phyloP scores from a whole-genome alignment of 495 filamentous ascomycete genomes.

The Hyaloscypha bicolor region DNA sequence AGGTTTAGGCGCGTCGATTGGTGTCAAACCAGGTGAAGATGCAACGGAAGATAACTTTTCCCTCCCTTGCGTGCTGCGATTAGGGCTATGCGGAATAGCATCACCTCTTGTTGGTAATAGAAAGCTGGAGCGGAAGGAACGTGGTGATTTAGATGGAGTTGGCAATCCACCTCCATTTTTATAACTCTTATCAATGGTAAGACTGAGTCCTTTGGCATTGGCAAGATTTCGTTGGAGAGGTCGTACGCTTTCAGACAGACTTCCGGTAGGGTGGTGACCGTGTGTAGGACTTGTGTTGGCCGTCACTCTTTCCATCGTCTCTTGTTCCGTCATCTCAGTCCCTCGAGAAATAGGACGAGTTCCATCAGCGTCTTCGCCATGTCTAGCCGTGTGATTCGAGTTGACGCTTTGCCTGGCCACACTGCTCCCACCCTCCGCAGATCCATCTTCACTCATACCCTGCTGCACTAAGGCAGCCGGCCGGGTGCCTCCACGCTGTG shows the following conservation, averaged over 20 bases:
- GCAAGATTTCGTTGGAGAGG: constrained; percentile 63
- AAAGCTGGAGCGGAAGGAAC: constrained; percentile 72
- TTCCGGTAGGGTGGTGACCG: constrained; percentile 63
- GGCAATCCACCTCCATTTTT: constrained; percentile 47
- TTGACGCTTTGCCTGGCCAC: constrained; percentile 24
- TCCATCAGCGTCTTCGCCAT: constrained; percentile 53
- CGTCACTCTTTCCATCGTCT: constrained; percentile 63
- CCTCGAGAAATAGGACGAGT: constrained; percentile 69
- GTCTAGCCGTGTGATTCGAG: constrained; percentile 30
- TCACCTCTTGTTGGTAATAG: constrained; percentile 57
- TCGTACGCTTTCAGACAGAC: constrained; percentile 72
- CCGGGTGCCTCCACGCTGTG: constrained; percentile 68
- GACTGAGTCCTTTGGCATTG: constrained; percentile 53
- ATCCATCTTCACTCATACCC: constrained; percentile 22
- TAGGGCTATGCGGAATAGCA: constrained; percentile 48
- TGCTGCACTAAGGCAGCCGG: constrained; percentile 41
- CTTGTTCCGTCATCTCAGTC: constrained; percentile 75
- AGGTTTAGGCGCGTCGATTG: constrained; percentile 29
- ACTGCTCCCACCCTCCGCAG: constrained; percentile 20
- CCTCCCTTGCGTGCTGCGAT: constrained; percentile 59
- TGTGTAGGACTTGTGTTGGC: constrained; percentile 75
- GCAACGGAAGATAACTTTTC: constrained; percentile 76
- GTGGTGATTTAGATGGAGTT: constrained; percentile 68
- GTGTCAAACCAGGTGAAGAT: constrained; percentile 67
- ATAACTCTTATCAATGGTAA: constrained; percentile 61